Conservation (phyloP, 371 early-diverging fungal species). For the Haplosporangium sp. region DNA sequence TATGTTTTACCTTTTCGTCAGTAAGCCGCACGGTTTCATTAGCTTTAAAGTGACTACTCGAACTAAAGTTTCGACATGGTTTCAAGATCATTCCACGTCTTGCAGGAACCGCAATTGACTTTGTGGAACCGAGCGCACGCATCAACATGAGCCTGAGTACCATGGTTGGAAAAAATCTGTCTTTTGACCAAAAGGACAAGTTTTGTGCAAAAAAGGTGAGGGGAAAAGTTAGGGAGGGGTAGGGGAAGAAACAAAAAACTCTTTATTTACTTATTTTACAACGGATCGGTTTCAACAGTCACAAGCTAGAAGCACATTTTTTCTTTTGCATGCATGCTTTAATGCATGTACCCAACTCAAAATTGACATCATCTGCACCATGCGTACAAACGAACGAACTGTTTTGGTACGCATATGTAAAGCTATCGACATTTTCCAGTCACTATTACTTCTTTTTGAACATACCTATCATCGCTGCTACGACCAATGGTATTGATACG, state of each 20-base stretch:
- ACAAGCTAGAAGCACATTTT: background rate
- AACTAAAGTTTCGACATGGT: background rate
- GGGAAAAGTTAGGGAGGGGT: background rate
- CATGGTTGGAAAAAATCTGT: background rate
- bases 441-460: no score
- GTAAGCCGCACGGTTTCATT: background rate
- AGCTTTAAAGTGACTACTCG: background rate
- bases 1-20: background rate
- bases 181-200: no score
- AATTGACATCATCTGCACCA: slow-evolving; percentile 20
- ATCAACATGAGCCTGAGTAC: background rate
- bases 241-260: background rate
- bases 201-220: background rate
- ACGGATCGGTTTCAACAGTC: background rate
- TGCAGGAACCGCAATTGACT: background rate
- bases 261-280: background rate
- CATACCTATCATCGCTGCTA: no score
- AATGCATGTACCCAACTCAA: background rate
- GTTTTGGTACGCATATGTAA: slow-evolving; percentile 50
- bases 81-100: slow-evolving; percentile 1
- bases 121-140: background rate
- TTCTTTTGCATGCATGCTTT: no score
- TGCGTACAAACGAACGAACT: slow-evolving; percentile 62
- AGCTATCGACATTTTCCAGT: background rate
- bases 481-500: no score